Conservation (phyloP, 495 filamentous ascomycete species). For the Penicillium arizonense region DNA sequence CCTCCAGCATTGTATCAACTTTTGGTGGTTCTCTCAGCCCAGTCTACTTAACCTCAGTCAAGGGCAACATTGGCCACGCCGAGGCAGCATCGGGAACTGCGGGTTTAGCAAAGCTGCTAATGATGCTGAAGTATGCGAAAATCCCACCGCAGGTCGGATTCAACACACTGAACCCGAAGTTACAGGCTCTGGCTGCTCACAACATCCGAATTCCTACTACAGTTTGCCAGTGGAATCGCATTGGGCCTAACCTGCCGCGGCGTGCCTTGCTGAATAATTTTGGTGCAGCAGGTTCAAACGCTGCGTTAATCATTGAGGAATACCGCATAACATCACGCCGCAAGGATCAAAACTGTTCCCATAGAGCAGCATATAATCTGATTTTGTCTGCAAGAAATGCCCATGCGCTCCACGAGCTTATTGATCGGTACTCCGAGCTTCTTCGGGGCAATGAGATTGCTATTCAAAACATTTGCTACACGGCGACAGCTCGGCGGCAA, state of each 20-base stretch:
- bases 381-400: too few relatives aligned
- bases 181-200: conserved; percentile 27
- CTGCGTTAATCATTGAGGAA: conserved; percentile 21
- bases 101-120: conserved; percentile 35
- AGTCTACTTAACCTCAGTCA: conserved; percentile 35
- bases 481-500: too few relatives aligned
- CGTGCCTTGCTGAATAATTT: conserved; percentile 37
- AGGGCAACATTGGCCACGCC: conserved; percentile 42
- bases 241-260: background rate
- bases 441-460: too few relatives aligned
- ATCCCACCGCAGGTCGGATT: conserved; percentile 37
- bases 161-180: conserved; percentile 29
- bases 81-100: conserved; percentile 44
- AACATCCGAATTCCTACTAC: conserved; percentile 25
- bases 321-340: too few relatives aligned
- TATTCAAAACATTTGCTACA: too few relatives aligned
- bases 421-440: too few relatives aligned
- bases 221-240: conserved; percentile 22
- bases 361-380: too few relatives aligned
- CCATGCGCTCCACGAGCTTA: too few relatives aligned
- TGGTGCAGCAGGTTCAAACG: conserved; percentile 38
- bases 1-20: conserved; percentile 26
- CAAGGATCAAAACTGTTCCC: too few relatives aligned
- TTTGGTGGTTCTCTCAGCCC: conserved; percentile 21
- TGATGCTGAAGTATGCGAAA: conserved; percentile 39